Evolutionary conservation across 2,329 filamentous ascomycete genomes (phyloP).

Genomic region (Microthyrium microscopicum): DNA sequence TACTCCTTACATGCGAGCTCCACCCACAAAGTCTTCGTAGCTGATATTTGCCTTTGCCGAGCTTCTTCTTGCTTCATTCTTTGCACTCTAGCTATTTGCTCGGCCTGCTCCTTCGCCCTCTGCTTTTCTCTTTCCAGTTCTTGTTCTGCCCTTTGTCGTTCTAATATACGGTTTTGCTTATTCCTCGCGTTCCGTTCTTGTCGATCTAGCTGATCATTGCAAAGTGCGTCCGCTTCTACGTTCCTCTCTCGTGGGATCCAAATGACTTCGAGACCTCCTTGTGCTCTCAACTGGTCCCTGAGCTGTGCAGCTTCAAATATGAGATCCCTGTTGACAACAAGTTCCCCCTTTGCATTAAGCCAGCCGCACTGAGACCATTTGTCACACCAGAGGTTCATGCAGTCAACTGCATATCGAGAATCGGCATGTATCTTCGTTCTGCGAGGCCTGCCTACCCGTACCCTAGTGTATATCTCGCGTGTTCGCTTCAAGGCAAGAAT

Average conservation of each 20-base stretch:
- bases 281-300: conserved; percentile 12
- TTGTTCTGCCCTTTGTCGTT: no score
- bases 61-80: no score
- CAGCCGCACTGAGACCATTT: conserved; percentile 20
- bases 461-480: conserved; percentile 10
- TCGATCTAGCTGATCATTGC: conserved; percentile 18
- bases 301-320: conserved; percentile 16
- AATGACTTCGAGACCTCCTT: conserved; percentile 17
- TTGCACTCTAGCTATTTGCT: no score
- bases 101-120: no score
- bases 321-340: conserved; percentile 21
- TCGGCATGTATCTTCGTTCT: conserved; percentile 21
- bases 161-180: no score
- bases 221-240: conserved; percentile 15
- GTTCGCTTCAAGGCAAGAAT: conserved; percentile 9
- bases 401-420: conserved; percentile 20
- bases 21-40: no score
- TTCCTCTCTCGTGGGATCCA: conserved; percentile 21
- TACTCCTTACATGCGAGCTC: no score
- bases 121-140: no score
- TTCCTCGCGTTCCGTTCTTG: conserved; percentile 1
- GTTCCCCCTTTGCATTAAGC: conserved; percentile 14
- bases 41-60: no score
- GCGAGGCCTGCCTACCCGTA: no score
- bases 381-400: conserved; percentile 18